Evolutionary conservation across 345 rosid species (phyloP), one percentile per base, ranked within the genome.

Genomic region (Aquilaria sinensis): DNA sequence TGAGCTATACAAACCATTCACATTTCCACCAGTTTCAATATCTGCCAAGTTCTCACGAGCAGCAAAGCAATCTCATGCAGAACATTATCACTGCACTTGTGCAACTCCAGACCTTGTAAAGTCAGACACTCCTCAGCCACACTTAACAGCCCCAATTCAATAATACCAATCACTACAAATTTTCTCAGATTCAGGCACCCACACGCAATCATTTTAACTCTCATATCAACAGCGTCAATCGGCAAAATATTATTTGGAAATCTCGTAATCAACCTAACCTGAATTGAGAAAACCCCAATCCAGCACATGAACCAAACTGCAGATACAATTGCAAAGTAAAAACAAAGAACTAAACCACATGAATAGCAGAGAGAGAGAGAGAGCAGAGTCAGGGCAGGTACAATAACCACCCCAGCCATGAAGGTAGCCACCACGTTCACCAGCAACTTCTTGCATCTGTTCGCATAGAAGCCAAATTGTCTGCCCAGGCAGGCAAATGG

Each of bases 401-500:
- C 8, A 16, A 62, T 32, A 85, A 90, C 98, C 98, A 71, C 99
- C 99, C 46, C 99, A 78, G 15, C 99, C 99, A 68, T 94, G 99
- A 73, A 94, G 99, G 71, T 94, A 90, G 66, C 99, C 97, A 12
- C 99, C 99, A 63, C 97, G 97, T 68, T 94, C 99, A 74, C 97
- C 99, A 67, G 99, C 99, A 79, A 90, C 97, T 75, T 94, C 99
- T 81, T 94, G 99, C 99, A 94, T 94, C 99, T 94, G 82, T 68
- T 77, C 60, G 80, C 76, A 81, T 86, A 75, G 45, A 78, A 78
- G 91, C 85, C 85, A 80, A 76, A 77, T 80, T 94, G 96, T 95
- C 99, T 94, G 96, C 82, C 98, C 71, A 96, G 97, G 84, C 99
- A 88, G 23, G 23, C 23, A 23, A 23, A 23, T 23, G 23, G 23